Base-by-base conservation (phyloP, 345 rosid genomes). In the Citropsis articulata region DNA sequence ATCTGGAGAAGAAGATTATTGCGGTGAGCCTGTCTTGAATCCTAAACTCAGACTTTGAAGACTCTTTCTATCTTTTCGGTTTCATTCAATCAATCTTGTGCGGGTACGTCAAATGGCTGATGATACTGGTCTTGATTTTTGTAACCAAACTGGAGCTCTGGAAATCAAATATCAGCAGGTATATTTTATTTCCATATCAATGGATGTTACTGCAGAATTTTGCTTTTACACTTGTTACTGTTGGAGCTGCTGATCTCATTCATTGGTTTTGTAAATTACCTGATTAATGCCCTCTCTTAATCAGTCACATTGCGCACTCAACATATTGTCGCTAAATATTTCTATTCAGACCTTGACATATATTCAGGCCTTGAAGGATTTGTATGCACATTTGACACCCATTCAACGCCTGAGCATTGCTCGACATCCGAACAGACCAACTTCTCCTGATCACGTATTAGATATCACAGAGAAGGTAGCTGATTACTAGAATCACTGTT, bases 121-220 rank as follows among this genome's bases (percentile, higher is more conserved):
- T 72, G 85, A 79, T 36, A 79, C 85, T 24, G 80, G 80, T 72
- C 78, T 83, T 50, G 83, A 83, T 69, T 83, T 83, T 76, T 60
- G 68, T 25, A 69, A 76, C 16, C 83, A 79, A 45, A 83, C 73
- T 76, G 80, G 50, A 27, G 82, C 79, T 57, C 74, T 82, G 55
- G 82, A 82, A 66, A 70, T 31, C 71, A 82, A 82, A 78, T 82
- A 82, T 71, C 80, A 71, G 72, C 85, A 82, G 85, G 85, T 78
- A 50, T 63, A n/a, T 65, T 48, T 42, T 65, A 31, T 27, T 38
- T 38, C 42, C 7, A 7, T 38, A 1, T 38, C 42, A 38, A 8
- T 38, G 35, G 31, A 31, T 53, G n/a, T 24, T 38, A 38, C 21
- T n/a, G 9, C 9, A 66, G 1, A 36, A 22, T 61, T 30, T 75